A percentile compares a stretch with the other conserved stretches of the same genome.
phyloP scores from a whole-genome alignment of 108 stramenopile genomes.

The Fragilaria radians region DNA sequence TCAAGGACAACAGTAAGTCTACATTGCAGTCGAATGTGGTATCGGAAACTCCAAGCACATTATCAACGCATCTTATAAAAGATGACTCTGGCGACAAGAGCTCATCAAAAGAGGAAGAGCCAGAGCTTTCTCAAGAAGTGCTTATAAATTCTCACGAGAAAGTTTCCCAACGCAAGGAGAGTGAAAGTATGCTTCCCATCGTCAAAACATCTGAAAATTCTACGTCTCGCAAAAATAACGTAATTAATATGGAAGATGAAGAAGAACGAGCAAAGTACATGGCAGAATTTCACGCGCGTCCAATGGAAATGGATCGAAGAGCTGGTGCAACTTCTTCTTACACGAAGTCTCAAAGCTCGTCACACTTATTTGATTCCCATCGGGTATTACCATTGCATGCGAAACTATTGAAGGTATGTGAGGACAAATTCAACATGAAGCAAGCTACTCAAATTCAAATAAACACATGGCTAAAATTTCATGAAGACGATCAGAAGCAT shows the following conservation, averaged over 20 bases:
- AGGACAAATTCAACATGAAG: slow-evolving; percentile 13
- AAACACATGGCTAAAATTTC: slow-evolving; percentile 25
- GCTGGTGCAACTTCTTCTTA: slow-evolving; percentile 34
- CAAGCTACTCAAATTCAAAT: slow-evolving; percentile 73
- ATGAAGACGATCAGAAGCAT: slow-evolving; percentile 6
- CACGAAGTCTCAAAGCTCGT: slow-evolving; percentile 19
- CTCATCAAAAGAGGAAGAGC: neutral
- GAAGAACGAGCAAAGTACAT: slow-evolving; percentile 59
- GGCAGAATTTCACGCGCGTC: slow-evolving; percentile 78
- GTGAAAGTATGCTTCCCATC: neutral
- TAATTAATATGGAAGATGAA: slow-evolving; percentile 20
- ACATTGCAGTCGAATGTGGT: neutral
- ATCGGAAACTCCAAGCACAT: neutral
- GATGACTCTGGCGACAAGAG: neutral
- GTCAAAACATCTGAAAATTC: neutral
- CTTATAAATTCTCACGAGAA: neutral
- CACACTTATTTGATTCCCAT: slow-evolving; percentile 27
- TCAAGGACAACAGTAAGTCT: neutral
- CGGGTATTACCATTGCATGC: neutral
- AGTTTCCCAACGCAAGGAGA: neutral
- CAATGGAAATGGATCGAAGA: slow-evolving; percentile 75
- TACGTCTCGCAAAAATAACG: slow-evolving; percentile 2
- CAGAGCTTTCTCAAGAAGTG: neutral
- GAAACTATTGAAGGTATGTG: neutral
- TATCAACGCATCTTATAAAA: neutral